Evolutionary conservation across 2,329 filamentous ascomycete genomes (phyloP), one percentile per base, ranked within the genome.

Genomic region (Hypoxylon sp.): DNA sequence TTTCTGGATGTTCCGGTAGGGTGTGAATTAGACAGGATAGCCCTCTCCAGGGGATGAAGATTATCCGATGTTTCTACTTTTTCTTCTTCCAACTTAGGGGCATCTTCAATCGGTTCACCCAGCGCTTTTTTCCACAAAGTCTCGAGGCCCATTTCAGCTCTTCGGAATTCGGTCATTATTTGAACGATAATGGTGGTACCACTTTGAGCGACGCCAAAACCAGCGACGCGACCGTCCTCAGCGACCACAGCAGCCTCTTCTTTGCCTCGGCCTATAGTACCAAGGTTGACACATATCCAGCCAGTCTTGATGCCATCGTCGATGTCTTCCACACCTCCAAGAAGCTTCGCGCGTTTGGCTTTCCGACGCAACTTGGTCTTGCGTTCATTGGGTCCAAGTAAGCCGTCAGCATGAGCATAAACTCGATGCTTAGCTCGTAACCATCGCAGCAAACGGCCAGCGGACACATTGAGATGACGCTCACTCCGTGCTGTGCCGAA

Each of bases 211-310:
- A 75, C 67, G 1, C 91, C 90, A 65, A 97, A 97, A 0, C 93
- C 93, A 23, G 91, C 86, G 49, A 92, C 84, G 6, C 81, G 77
- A 9, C 83, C 78, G 8, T 73, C 71, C 11, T 75, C 73, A 13
- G 78, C 75, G 26, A 78, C 67, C 17, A 75, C 71, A 7, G 72
- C 68, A 9, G 72, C 67, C 55, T 82, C 78, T 6, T 68, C 65
- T 11, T 68, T 64, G n/a, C 78, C 75, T 15, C 81, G 80, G 31
- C 87, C 82, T 1, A 91, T 79, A 11, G 82, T 82, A 3, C 90
- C 90, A 7, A 94, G 81, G 67, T 96, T 95, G 54, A 97, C 89
- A 71, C 94, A 99, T 13, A 99, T 88, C 94, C 94, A 99, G 7
- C 91, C 92, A 1, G 93, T 97, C 8, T 88, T 87, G 42, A 96